Base-by-base conservation (phyloP, 441 rosid genomes). In the Arabidopsis hybrid region DNA sequence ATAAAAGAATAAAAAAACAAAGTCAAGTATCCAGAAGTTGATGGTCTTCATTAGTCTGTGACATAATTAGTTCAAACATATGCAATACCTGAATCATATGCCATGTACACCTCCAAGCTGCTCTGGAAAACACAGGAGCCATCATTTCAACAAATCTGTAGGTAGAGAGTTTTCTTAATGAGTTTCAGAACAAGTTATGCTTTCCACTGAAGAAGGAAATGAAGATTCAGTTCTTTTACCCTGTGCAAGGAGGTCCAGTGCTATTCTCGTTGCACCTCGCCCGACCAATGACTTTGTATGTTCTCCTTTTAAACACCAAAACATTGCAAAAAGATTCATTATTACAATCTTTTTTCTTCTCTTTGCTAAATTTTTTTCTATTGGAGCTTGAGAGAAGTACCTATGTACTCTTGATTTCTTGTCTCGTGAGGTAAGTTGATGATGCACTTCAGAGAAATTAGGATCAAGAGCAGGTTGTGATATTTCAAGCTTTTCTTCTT, bases 401-500 rank as follows among this genome's bases (percentile, higher is more conserved):
- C 95, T 85, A 83, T 91, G 96, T 16, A 88, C 88, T 83, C 70
- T 87, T 14, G 83, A 76, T 63, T 76, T 80, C 1, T 29, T 75
- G 64, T 68, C 69, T 39, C 94, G 82, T 53, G 77, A 70, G 21
- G 98, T 91, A 68, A 91, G 80, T 7, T 73, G 83, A 81, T 89
- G 91, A 72, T 91, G 97, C 67, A 93, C 73, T 47, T 87, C 84
- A 34, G 92, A 87, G 45, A 78, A 77, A 12, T 57, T 64, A 7
- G 88, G 84, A 83, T 85, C 97, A 67, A 93, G 91, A 13, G 90
- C 96, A 53, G 97, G 98, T 78, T 93, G 96, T 26, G 97, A 93
- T 83, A 93, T 87, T 78, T 89, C 89, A 35, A 91, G 93, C 49
- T 92, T 90, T 82, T 91, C 96, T 42, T 84, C 82, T 80, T 74